Evolutionary conservation across 1,284 basidiomycete genomes (phyloP), one percentile per base, ranked within the genome.

Genomic region (Neotropicomus parvogracilis): DNA sequence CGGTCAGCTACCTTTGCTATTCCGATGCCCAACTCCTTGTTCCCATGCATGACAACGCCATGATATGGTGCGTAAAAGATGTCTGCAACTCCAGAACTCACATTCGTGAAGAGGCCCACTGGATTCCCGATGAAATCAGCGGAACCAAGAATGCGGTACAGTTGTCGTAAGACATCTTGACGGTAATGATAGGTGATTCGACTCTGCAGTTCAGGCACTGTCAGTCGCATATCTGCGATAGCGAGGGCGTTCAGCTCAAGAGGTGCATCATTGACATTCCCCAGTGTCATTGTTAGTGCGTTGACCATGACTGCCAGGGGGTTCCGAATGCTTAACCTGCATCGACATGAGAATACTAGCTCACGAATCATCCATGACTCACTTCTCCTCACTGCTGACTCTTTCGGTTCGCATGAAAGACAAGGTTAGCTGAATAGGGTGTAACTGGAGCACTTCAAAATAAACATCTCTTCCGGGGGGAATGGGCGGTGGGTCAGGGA

Each of bases 1-100:
- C 3, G 42, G 17, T 37, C 28, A 17, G 8, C 26, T 59, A 91
- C 91, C 75, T 95, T 91, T 3, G 97, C 97, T 49, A 99, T 93
- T n/a, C 97, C 94, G 54, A 95, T 83, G 1, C 97, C 97, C 16
- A 99, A 73, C 59, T 99, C 97, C 61, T 85, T 87, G 69, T 97
- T 95, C 14, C 97, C 97, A 62, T 97, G 94, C 83, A 97, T 92
- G 48, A 99, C 89, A 29, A 95, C 89, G 31, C 95, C 95, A 54
- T 97, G 89, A 75, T 95, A 98, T 9, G 97, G 97, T 69, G 98
- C 97, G 63, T 99, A 98, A 75, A 99, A 99, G 58, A 99, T 95
- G 67, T 99, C 97, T 40, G 91, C 89, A 8, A 99, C 92, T n/a
- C 97, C 97, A 20, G 94, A 97, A 63, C 92, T 95, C 63, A 99